Evolutionary conservation across 495 filamentous ascomycete species (phyloP).

Genomic region (Aspergillus haitiensis): DNA sequence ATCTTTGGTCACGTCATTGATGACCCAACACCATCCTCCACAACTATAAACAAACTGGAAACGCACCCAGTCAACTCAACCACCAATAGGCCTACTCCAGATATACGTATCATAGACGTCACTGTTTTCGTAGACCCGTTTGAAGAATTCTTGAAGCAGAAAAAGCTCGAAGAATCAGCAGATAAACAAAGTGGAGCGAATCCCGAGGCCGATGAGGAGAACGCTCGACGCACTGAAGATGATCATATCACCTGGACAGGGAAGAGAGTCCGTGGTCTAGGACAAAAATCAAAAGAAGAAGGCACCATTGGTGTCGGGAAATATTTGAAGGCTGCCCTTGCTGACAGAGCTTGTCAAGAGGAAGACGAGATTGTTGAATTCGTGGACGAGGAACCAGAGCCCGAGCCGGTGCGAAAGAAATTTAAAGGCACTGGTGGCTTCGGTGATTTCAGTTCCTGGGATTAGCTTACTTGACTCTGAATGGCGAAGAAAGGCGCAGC

Average conservation of each 20-base stretch:
- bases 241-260: conserved; percentile 91
- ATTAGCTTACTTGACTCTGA: conserved; percentile 11
- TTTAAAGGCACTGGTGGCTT: conserved; percentile 73
- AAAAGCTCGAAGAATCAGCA: conserved; percentile 52
- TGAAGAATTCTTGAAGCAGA: conserved; percentile 72
- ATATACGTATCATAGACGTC: conserved; percentile 76
- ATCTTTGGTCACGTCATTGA: conserved; percentile 86
- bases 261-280: conserved; percentile 65
- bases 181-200: conserved; percentile 38
- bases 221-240: conserved; percentile 71
- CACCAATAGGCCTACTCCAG: conserved; percentile 69
- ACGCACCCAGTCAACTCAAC: conserved; percentile 62
- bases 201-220: conserved; percentile 40
- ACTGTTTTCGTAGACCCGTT: conserved; percentile 93
- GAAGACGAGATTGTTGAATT: conserved; percentile 61
- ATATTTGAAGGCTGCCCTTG: conserved; percentile 66
- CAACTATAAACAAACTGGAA: conserved; percentile 71
- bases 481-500: too few relatives aligned
- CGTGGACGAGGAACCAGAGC: conserved; percentile 57
- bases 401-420: conserved; percentile 79
- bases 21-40: conserved; percentile 59
- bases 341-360: conserved; percentile 37
- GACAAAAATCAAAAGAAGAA: conserved; percentile 50
- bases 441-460: conserved; percentile 74
- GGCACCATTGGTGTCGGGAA: conserved; percentile 66